Conservation (phyloP, 495 filamentous ascomycete species). For the Bacidia gigantensis region DNA sequence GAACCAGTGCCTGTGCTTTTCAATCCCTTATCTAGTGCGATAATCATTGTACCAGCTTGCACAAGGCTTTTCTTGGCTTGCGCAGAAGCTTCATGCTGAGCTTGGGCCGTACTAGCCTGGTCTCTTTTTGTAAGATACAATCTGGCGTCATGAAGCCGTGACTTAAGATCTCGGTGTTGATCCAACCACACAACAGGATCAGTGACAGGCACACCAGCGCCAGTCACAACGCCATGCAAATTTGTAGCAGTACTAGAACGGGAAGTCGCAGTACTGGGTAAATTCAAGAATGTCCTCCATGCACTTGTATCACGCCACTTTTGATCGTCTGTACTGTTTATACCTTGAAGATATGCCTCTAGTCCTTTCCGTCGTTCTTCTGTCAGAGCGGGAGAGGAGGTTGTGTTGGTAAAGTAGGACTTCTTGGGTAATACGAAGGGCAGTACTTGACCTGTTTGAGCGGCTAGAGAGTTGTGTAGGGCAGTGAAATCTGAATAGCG, state of each 20-base stretch:
- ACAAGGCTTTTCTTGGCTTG: slow-evolving; percentile 72
- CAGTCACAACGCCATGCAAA: slow-evolving; percentile 30
- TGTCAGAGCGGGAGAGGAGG: slow-evolving; percentile 60
- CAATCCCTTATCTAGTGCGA: slow-evolving; percentile 58
- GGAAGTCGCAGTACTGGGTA: slow-evolving; percentile 44
- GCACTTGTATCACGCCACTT: slow-evolving; percentile 75
- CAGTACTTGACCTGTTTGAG: slow-evolving; percentile 45
- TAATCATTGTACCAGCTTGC: slow-evolving; percentile 53
- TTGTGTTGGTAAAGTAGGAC: slow-evolving; percentile 73
- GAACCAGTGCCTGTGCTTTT: slow-evolving; percentile 28
- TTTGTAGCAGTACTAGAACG: slow-evolving; percentile 27
- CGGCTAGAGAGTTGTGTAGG: slow-evolving; percentile 56
- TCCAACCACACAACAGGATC: slow-evolving; percentile 84
- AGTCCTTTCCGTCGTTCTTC: slow-evolving; percentile 64
- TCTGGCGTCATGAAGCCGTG: slow-evolving; percentile 66
- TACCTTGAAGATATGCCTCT: slow-evolving; percentile 68
- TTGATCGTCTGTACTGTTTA: slow-evolving; percentile 59
- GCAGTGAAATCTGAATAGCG: slow-evolving; percentile 85
- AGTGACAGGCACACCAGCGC: slow-evolving; percentile 41
- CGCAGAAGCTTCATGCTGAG: slow-evolving; percentile 64
- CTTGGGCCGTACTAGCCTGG: slow-evolving; percentile 49
- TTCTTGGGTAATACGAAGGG: slow-evolving; percentile 63
- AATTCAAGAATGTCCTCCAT: slow-evolving; percentile 78
- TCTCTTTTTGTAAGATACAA: slow-evolving; percentile 63
- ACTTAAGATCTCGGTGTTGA: slow-evolving; percentile 68